Conservation (phyloP, 768 basidiomycete genomes). For the Mrakia frigida region DNA sequence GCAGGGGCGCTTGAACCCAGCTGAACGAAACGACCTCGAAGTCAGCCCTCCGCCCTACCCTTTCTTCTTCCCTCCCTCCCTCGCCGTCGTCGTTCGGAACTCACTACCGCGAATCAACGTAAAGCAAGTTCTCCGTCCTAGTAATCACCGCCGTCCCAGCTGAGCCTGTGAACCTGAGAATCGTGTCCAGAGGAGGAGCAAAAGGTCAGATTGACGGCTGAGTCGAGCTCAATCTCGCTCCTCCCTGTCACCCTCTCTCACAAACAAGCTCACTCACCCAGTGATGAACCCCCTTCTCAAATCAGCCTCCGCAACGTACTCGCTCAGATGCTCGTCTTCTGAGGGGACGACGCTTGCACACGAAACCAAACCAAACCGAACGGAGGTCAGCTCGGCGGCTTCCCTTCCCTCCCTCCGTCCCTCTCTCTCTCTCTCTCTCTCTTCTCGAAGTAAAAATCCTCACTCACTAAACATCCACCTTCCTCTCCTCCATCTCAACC, state of each 20-base stretch:
- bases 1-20: conserved; percentile 24
- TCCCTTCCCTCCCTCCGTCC: neutral
- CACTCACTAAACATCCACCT: conserved; percentile 30
- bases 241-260: neutral
- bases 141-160: conserved; percentile 27
- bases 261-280: conserved; percentile 12
- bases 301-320: conserved; percentile 22
- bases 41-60: neutral
- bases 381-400: neutral
- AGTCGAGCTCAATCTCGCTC: neutral
- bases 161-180: conserved; percentile 26
- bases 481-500: conserved; percentile 16
- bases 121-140: neutral
- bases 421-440: neutral
- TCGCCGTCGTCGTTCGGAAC: neutral
- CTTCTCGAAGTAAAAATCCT: neutral
- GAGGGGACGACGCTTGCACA: conserved; percentile 24
- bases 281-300: conserved; percentile 25
- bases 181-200: neutral
- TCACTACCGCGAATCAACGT: conserved; percentile 29
- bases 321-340: conserved; percentile 32
- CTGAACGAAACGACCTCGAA: neutral
- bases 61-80: neutral
- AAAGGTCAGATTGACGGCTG: neutral
- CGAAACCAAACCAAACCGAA: neutral